Conservation (phyloP, 306 rosid genomes). For the Sicyos edulis region DNA sequence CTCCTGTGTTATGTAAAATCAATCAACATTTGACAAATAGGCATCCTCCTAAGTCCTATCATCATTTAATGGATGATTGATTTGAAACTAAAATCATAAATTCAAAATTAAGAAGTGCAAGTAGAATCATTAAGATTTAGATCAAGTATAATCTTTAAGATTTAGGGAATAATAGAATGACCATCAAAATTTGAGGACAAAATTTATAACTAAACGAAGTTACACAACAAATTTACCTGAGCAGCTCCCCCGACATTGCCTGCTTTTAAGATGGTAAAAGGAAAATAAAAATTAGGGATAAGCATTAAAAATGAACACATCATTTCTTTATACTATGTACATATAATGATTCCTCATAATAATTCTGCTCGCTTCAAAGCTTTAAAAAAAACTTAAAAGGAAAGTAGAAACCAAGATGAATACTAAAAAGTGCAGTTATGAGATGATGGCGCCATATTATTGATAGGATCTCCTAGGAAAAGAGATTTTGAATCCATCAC, state of each 20-base stretch:
- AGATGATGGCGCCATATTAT: background rate
- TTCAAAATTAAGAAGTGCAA: background rate
- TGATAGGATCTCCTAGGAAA: conserved; percentile 1
- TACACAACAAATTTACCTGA: conserved; percentile 40
- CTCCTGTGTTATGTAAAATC: background rate
- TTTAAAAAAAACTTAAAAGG: background rate
- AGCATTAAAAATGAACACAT: background rate
- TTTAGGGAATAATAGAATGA: background rate
- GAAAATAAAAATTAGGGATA: background rate
- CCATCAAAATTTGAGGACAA: background rate
- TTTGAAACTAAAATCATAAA: background rate
- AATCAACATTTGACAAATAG: background rate
- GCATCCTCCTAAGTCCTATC: background rate
- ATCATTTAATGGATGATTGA: background rate
- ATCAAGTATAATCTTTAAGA: background rate
- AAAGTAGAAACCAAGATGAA: conserved; percentile 6
- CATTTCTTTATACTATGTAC: background rate
- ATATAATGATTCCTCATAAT: no score
- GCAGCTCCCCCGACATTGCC: conserved; percentile 21
- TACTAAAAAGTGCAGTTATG: background rate
- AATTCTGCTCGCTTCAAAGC: no score
- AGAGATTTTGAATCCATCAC: background rate
- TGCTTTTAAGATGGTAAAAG: conserved; percentile 37
- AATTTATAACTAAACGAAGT: background rate
- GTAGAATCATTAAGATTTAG: no score